These are phyloP conservation scores for Pyrenophora teres DNA, from an alignment of 2,329 filamentous ascomycete species.

Conservation along the genomic window DNA sequence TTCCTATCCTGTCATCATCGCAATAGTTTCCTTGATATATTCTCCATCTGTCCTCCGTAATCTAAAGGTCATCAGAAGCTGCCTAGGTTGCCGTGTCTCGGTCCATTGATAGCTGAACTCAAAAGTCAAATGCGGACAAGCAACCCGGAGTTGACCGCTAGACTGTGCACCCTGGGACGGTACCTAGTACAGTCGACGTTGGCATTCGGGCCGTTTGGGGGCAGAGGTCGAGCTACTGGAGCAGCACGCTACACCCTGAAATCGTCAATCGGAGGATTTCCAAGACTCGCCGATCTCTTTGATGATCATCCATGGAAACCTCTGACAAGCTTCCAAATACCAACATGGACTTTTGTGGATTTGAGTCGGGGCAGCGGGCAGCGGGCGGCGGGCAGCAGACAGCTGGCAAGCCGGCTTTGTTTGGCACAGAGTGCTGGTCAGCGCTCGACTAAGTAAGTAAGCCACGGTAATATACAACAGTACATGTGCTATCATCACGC, in stretches of 20 bases:
- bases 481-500: conserved; percentile 2
- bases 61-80: background rate
- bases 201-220: conserved; percentile 9
- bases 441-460: background rate
- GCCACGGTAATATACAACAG: background rate
- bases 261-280: background rate
- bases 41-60: background rate
- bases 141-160: background rate
- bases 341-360: background rate
- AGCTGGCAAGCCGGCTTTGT: background rate
- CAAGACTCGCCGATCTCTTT: background rate
- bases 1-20: no score
- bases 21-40: no score
- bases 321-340: background rate
- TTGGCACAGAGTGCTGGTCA: conserved; percentile 1
- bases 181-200: background rate
- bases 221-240: conserved; percentile 8
- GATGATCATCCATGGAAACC: background rate
- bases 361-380: conserved; percentile 2
- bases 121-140: conserved; percentile 3
- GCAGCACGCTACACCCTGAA: background rate
- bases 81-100: background rate
- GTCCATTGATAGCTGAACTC: conserved; percentile 2
- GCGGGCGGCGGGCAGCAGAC: no score
- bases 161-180: conserved; percentile 3